Base-by-base conservation (phyloP, 352 stramenopile species). In the Phytophthora chlamydospora region DNA sequence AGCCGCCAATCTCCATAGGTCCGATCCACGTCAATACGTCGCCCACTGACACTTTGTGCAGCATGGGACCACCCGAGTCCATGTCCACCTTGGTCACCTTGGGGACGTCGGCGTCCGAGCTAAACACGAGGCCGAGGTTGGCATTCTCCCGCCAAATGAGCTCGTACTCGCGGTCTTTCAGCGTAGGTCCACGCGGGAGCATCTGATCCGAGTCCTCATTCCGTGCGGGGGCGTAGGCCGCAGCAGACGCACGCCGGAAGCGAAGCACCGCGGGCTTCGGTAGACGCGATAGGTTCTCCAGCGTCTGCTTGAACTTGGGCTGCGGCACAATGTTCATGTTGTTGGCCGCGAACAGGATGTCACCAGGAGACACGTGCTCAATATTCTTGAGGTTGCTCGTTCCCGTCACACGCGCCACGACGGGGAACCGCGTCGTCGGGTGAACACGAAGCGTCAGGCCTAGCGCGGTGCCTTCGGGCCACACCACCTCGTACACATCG, bases 51-150 rank as follows among this genome's bases (percentile, higher is more conserved):
- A 96, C 85, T 34, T 86, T 75, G 48, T 80, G 72, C 32, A 96
- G 81, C 56, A 80, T 89, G 12, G 74, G 81, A 4, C 83, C 83
- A 6, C 85, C 85, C 0, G 83, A 92, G 12, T 94, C 85, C 19
- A 89, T 60, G 45, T 94, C 85, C 36, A 94, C 85, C 64, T 94
- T 94, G 12, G 85, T 91, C 42, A 94, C 85, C 57, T 88, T 87
- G 12, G 85, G 83, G 38, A 89, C 68, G 40, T 94, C 85, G 5
- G 67, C 68, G 46, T 92, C 85, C 19, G 83, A 90, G 58, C 83
- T 93, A 56, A 96, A 96, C 10, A 96, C 83, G 11, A 96, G 70
- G 1, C 87, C 87, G 32, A 96, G 70, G 39, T 93, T 93, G 40
- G 82, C 79, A 62, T 87, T 92, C 41, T 96, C 87, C 17, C 83